These are phyloP conservation scores for Tetracladium setigerum DNA, from an alignment of 495 filamentous ascomycete genomes.

Conservation along the genomic window DNA sequence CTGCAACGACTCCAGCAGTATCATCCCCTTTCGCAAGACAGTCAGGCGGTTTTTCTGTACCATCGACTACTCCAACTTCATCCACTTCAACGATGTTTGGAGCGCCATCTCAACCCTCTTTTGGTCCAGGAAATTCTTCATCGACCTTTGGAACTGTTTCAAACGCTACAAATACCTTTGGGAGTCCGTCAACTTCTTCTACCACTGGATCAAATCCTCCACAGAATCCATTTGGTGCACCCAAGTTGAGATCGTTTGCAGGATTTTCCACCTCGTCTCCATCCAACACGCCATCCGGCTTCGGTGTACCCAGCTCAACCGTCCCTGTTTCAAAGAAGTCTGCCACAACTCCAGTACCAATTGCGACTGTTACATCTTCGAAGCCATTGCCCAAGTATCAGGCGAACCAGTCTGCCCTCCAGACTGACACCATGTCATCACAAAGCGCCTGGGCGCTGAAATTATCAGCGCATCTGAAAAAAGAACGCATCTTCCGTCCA, in stretches of 20 bases:
- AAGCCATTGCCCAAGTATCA: too few relatives aligned
- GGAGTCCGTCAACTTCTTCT: not conserved
- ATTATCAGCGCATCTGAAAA: too few relatives aligned
- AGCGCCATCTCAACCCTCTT: not conserved
- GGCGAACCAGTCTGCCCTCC: too few relatives aligned
- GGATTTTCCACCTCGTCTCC: not conserved
- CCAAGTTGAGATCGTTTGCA: not conserved
- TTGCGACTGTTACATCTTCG: too few relatives aligned
- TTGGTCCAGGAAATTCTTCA: not conserved
- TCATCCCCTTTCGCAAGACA: not conserved
- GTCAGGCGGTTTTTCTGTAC: not conserved
- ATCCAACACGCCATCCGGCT: not conserved
- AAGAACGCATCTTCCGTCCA: too few relatives aligned
- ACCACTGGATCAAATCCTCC: not conserved
- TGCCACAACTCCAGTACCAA: too few relatives aligned
- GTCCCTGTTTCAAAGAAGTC: too few relatives aligned
- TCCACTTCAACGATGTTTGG: not conserved
- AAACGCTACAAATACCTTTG: not conserved
- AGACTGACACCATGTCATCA: not conserved
- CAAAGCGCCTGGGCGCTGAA: not conserved
- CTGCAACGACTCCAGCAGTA: not conserved
- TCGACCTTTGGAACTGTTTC: not conserved
- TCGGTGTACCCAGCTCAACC: too few relatives aligned
- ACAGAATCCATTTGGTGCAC: constrained; percentile 1
- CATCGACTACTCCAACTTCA: not conserved